phyloP scores from a whole-genome alignment of 1,284 basidiomycete species.

The Pseudozyma pruni region DNA sequence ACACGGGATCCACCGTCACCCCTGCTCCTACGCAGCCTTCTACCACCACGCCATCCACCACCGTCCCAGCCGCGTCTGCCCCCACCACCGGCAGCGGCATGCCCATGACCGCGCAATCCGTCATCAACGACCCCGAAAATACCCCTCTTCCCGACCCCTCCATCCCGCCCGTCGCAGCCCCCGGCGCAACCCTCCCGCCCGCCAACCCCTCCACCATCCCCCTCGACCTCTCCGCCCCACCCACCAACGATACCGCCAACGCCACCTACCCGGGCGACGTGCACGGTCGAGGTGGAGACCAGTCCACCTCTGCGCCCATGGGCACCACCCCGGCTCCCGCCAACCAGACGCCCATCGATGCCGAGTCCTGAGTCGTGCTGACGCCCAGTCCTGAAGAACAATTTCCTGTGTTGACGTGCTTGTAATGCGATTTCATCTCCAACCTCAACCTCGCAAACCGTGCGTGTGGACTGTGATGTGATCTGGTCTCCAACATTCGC shows the following conservation, averaged over 20 bases:
- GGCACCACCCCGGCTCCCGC: slow-evolving; percentile 35
- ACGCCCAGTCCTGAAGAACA: too few species aligned
- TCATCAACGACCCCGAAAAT: slow-evolving; percentile 16
- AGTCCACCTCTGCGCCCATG: slow-evolving; percentile 31
- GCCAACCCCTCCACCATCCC: slow-evolving; percentile 24
- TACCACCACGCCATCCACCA: background rate
- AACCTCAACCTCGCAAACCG: too few species aligned
- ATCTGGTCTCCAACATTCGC: background rate
- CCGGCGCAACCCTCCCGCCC: slow-evolving; percentile 41
- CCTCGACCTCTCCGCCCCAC: slow-evolving; percentile 21
- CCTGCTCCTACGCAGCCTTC: slow-evolving; percentile 9
- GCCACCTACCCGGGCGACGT: slow-evolving; percentile 33
- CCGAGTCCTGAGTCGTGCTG: slow-evolving; percentile 22
- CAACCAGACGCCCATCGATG: slow-evolving; percentile 38
- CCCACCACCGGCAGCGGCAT: slow-evolving; percentile 1
- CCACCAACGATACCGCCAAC: slow-evolving; percentile 30
- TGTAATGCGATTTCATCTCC: background rate
- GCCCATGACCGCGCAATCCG: slow-evolving; percentile 5
- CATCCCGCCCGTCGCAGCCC: slow-evolving; percentile 18
- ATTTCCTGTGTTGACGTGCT: background rate
- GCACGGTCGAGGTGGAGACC: slow-evolving; percentile 27
- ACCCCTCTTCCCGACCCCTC: slow-evolving; percentile 11
- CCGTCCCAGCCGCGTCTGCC: slow-evolving; percentile 1
- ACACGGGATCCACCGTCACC: slow-evolving; percentile 9
- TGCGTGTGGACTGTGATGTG: too few species aligned